phyloP scores from a whole-genome alignment of 441 rosid genomes.

The Capsella rubella region DNA sequence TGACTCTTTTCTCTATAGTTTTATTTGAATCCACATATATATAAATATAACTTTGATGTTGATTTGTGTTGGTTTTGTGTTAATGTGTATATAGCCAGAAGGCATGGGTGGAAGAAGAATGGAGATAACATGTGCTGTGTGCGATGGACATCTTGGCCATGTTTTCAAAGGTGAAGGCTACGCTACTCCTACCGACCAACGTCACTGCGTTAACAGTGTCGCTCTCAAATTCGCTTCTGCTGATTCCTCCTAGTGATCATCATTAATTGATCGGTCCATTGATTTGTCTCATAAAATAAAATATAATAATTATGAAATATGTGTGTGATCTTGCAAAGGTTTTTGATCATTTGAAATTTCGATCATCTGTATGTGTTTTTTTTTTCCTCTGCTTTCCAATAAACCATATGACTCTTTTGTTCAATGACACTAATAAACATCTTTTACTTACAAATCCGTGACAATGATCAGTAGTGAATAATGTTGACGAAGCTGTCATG shows the following conservation, averaged over 20 bases:
- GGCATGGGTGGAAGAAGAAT: not conserved
- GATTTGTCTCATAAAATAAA: too few species aligned
- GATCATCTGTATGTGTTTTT: not conserved
- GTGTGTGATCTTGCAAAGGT: not conserved
- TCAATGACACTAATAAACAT: not conserved
- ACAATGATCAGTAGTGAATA: not conserved
- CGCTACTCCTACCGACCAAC: not conserved
- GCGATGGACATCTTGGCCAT: not conserved
- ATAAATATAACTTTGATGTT: not conserved
- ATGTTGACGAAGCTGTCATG: not conserved
- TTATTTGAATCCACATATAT: too few species aligned
- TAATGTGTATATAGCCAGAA: not conserved
- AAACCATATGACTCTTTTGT: not conserved
- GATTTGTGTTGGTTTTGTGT: not conserved
- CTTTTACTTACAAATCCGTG: not conserved
- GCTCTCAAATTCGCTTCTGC: not conserved
- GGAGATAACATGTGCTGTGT: conserved; percentile 1
- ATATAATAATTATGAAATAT: too few species aligned
- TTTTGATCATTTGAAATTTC: too few species aligned
- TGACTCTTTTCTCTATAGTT: not conserved
- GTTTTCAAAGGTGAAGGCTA: conserved; percentile 20
- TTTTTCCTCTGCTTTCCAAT: not conserved
- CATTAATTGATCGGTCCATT: not conserved
- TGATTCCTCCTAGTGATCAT: not conserved
- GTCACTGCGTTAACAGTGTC: conserved; percentile 13